Conservation (phyloP, 306 rosid genomes). For the Casuarina equisetifolia region DNA sequence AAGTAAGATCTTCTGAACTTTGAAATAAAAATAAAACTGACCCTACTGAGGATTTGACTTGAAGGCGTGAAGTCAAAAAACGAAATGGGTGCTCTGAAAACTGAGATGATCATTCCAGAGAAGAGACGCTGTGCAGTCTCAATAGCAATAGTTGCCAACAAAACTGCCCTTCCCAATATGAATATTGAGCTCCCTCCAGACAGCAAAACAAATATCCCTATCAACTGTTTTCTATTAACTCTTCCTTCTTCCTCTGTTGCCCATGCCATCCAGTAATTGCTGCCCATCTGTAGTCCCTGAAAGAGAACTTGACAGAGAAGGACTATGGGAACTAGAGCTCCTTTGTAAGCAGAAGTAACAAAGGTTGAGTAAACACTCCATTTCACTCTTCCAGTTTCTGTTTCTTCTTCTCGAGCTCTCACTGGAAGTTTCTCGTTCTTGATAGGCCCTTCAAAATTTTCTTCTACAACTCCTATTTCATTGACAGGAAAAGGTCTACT, state of each 20-base stretch:
- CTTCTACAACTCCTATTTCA: slow-evolving; percentile 60
- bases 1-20: slow-evolving; percentile 11
- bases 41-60: slow-evolving; percentile 83
- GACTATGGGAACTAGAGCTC: slow-evolving; percentile 77
- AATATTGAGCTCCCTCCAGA: slow-evolving; percentile 88
- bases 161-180: slow-evolving; percentile 78
- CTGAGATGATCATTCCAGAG: slow-evolving; percentile 67
- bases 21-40: slow-evolving; percentile 33
- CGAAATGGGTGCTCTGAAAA: slow-evolving; percentile 79
- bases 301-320: slow-evolving; percentile 83
- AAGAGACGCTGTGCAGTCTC: slow-evolving; percentile 80
- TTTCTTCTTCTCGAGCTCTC: slow-evolving; percentile 64
- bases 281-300: slow-evolving; percentile 82
- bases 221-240: slow-evolving; percentile 46
- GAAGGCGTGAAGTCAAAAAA: slow-evolving; percentile 88
- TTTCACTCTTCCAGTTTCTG: slow-evolving; percentile 78
- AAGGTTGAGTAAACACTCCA: slow-evolving; percentile 88
- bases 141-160: slow-evolving; percentile 68
- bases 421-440: slow-evolving; percentile 32
- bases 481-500: slow-evolving; percentile 39
- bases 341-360: slow-evolving; percentile 70
- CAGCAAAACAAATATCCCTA: slow-evolving; percentile 56
- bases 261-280: slow-evolving; percentile 98
- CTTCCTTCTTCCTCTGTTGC: slow-evolving; percentile 58
- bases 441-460: slow-evolving; percentile 32